Conservation (phyloP, 2,329 filamentous ascomycete genomes). For the Penicillium sp. region DNA sequence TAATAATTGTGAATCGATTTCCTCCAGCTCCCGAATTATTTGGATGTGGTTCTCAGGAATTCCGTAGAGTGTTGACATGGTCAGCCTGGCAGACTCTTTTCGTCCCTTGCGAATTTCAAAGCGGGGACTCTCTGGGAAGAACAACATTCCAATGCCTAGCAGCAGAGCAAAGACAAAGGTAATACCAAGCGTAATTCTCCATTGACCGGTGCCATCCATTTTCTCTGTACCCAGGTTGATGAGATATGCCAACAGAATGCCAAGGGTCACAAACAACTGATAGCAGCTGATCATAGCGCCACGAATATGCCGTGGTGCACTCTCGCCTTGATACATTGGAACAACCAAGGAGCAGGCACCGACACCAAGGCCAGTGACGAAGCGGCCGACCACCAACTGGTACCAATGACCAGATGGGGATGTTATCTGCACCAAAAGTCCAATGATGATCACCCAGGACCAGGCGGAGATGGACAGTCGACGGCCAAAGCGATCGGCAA, state of each 20-base stretch:
- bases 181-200: slow-evolving; percentile 74
- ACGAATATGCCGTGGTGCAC: slow-evolving; percentile 67
- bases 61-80: too few species aligned
- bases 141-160: slow-evolving; percentile 67
- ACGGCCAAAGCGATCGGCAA: slow-evolving; percentile 36
- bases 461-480: slow-evolving; percentile 42
- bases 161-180: slow-evolving; percentile 79
- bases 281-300: slow-evolving; percentile 73
- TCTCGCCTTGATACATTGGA: slow-evolving; percentile 75
- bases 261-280: slow-evolving; percentile 76
- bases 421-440: slow-evolving; percentile 34
- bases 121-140: slow-evolving; percentile 79
- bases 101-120: slow-evolving; percentile 80
- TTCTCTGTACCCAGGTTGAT: slow-evolving; percentile 69
- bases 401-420: too few species aligned
- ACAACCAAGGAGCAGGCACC: slow-evolving; percentile 48
- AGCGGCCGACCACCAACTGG: too few species aligned
- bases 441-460: slow-evolving; percentile 32
- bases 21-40: too few species aligned
- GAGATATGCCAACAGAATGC: slow-evolving; percentile 68
- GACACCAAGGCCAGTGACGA: too few species aligned
- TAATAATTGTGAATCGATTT: too few species aligned
- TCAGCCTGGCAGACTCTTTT: too few species aligned
- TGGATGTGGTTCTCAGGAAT: too few species aligned
- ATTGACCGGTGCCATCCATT: slow-evolving; percentile 60